Evolutionary conservation across 148 eudicot species (phyloP).

Genomic region (Silene latifolia): DNA sequence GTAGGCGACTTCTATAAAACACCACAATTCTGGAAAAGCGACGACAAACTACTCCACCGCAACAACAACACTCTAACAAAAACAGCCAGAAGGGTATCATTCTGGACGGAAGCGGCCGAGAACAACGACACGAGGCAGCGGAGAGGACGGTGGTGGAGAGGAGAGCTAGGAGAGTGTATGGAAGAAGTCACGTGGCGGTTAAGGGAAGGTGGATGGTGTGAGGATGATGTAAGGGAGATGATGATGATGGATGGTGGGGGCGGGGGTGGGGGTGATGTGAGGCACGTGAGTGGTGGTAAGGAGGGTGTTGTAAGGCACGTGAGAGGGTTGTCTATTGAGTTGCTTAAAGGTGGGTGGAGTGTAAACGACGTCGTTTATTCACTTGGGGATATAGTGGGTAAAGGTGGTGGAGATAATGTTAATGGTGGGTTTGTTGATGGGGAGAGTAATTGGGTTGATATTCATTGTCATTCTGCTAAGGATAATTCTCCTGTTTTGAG

Average conservation of each 20-base stretch:
- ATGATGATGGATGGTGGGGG: constrained; percentile 31
- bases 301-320: constrained; percentile 28
- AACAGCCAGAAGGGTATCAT: constrained; percentile 10
- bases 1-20: constrained; percentile 54
- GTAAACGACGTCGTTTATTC: constrained; percentile 34
- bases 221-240: constrained; percentile 33
- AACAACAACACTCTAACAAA: neutral
- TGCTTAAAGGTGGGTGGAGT: constrained; percentile 31
- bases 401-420: neutral
- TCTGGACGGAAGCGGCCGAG: constrained; percentile 25
- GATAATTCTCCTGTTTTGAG: constrained; percentile 11
- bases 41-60: neutral
- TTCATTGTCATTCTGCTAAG: constrained; percentile 6
- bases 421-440: constrained; percentile 3
- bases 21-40: constrained; percentile 13
- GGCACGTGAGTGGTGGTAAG: constrained; percentile 1
- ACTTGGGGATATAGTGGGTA: constrained; percentile 6
- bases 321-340: constrained; percentile 26
- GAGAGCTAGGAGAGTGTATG: constrained; percentile 19
- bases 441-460: constrained; percentile 26
- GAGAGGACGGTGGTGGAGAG: constrained; percentile 23
- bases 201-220: constrained; percentile 32
- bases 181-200: constrained; percentile 22
- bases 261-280: neutral
- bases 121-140: neutral